Base-by-base conservation (phyloP, 2,329 filamentous ascomycete genomes). In the Hymenoscyphus albidus region DNA sequence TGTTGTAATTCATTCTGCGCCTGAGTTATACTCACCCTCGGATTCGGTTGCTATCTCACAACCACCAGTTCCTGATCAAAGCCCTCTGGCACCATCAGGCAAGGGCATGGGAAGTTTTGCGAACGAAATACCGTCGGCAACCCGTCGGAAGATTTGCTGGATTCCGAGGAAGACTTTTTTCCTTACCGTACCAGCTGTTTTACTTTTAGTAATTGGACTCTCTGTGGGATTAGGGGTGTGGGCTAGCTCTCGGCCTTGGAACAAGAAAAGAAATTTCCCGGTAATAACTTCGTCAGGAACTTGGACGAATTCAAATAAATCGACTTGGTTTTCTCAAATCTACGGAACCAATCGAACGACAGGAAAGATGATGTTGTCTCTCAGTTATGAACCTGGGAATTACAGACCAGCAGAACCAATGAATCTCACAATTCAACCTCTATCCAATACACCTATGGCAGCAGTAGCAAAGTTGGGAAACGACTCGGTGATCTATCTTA, bases 291-390 rank as follows among this genome's bases (percentile, higher is more conserved):
- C 57, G 12, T 59, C 62, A 3, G 65, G 65, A 13, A 22, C 62
- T 5, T 66, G 56, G 38, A 22, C 40, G n/a, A 60, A 51, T 27
- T 35, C 42, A 13, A 64, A 64, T 22, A 59, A 56, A 13, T 58
- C 65, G 3, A 39, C 57, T 22, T 67, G 65, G 65, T 59, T 61
- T 32, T 62, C 64, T 31, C 62, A 64, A 38, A n/a, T 67, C 22
- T 58, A 58, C 18, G 40, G 56, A 4, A 59, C 57, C 13, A 64
- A 62, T 27, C 42, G 22, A 9, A 62, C 44, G 6, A 62, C 59
- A 12, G 56, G 57, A 13, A 7, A 55, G 10, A 32, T 64, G 2
- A 48, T 35, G 14, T 55, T 60, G 40, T 18, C 40, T 12, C 39
- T 64, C 5, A 31, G 61, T 39, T 61, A 59, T 5, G 59, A 60